Conservation (phyloP, 805 yeast genomes). For the Hanseniaspora pseudoguilliermondii region DNA sequence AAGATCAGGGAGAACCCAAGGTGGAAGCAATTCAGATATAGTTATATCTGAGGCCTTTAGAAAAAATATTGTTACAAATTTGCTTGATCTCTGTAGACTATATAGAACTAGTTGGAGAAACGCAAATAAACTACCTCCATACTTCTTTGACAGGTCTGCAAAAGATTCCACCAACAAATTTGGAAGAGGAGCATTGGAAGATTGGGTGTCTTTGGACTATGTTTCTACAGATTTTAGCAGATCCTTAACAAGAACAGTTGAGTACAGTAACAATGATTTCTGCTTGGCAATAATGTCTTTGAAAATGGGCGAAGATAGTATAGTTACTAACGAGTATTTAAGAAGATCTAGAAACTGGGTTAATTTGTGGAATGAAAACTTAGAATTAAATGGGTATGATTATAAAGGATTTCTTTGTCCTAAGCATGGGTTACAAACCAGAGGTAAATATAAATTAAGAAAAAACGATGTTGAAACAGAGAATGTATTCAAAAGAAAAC, state of each 20-base stretch:
- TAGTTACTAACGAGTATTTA: conserved; percentile 22
- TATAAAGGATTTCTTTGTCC: conserved; percentile 30
- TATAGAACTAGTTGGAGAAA: conserved; percentile 16
- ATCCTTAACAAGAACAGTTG: conserved; percentile 29
- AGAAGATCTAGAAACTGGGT: conserved; percentile 29
- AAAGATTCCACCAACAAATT: conserved; percentile 25
- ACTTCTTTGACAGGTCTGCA: conserved; percentile 22
- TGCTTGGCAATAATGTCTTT: conserved; percentile 27
- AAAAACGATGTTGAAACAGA: background rate
- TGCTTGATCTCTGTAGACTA: conserved; percentile 23
- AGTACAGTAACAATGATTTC: conserved; percentile 29
- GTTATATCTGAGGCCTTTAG: conserved; percentile 29
- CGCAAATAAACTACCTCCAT: conserved; percentile 29
- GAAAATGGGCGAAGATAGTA: conserved; percentile 22
- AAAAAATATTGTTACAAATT: conserved; percentile 20
- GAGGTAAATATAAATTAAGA: background rate
- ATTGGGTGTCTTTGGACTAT: conserved; percentile 27
- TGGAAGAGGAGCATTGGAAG: conserved; percentile 29
- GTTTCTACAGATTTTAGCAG: conserved; percentile 27
- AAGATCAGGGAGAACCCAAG: conserved; percentile 30
- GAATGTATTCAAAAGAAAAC: background rate
- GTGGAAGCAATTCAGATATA: conserved; percentile 30
- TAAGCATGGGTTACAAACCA: conserved; percentile 16
- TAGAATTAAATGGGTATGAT: conserved; percentile 15
- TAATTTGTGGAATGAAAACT: conserved; percentile 28